Evolutionary conservation across 2,329 filamentous ascomycete genomes (phyloP).

Genomic region (Corniculantispora saksenae): DNA sequence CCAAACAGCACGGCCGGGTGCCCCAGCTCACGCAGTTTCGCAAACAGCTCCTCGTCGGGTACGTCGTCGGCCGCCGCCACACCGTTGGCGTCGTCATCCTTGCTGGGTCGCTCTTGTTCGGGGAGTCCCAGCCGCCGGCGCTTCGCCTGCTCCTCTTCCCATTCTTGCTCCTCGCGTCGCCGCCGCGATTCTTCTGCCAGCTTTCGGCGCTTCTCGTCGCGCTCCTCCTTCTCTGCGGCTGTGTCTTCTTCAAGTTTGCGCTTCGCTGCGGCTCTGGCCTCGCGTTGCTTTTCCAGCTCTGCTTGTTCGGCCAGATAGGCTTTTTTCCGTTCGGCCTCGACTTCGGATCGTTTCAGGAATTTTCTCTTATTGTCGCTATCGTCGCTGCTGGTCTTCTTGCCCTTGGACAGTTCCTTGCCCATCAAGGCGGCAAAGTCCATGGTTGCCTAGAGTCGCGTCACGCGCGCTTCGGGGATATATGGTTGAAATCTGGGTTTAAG

Average conservation of each 20-base stretch:
- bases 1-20: conserved; percentile 80
- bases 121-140: conserved; percentile 80
- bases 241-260: conserved; percentile 89
- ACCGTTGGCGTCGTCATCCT: conserved; percentile 45
- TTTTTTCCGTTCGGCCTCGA: conserved; percentile 78
- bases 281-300: conserved; percentile 69
- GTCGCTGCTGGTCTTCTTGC: conserved; percentile 54
- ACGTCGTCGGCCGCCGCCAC: conserved; percentile 59
- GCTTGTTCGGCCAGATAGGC: conserved; percentile 83
- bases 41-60: conserved; percentile 67
- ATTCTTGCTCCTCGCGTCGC: conserved; percentile 71
- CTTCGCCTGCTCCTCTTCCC: conserved; percentile 69
- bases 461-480: not conserved
- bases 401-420: conserved; percentile 87
- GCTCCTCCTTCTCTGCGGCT: conserved; percentile 63
- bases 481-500: not conserved
- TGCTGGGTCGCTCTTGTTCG: conserved; percentile 54
- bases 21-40: conserved; percentile 68
- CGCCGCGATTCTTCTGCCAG: conserved; percentile 78
- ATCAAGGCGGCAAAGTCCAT: conserved; percentile 98
- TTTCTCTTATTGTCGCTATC: conserved; percentile 54
- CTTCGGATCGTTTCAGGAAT: conserved; percentile 80
- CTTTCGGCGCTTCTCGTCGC: conserved; percentile 79
- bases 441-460: conserved; percentile 10
- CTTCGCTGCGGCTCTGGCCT: conserved; percentile 71